Evolutionary conservation across 371 early-diverging fungal genomes (phyloP).

Genomic region (Apophysomyces elegans): DNA sequence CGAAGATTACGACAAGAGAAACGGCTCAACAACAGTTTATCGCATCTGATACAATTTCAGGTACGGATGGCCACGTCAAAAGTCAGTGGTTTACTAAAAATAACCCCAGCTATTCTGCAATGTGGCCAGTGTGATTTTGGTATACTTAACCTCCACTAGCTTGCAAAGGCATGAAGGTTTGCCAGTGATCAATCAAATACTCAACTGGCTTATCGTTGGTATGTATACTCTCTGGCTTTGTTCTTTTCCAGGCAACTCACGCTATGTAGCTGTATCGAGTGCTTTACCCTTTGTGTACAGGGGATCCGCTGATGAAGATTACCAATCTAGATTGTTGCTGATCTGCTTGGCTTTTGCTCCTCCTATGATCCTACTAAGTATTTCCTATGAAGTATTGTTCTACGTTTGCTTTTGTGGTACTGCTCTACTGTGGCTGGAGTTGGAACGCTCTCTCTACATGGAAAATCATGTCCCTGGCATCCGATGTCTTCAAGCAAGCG

Average conservation of each 20-base stretch:
- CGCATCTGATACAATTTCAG: constrained; percentile 6
- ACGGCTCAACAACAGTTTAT: not conserved
- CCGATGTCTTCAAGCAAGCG: constrained; percentile 51
- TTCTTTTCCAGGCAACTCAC: constrained; percentile 9
- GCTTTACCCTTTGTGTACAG: constrained; percentile 70
- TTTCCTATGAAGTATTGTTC: constrained; percentile 89
- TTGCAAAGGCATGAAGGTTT: constrained; percentile 63
- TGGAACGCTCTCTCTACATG: constrained; percentile 68
- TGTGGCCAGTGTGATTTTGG: constrained; percentile 44
- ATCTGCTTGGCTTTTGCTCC: constrained; percentile 90
- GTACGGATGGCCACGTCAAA: not conserved
- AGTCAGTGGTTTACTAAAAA: not conserved
- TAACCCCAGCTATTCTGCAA: constrained; percentile 32
- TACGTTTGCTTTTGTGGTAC: constrained; percentile 81
- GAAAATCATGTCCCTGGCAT: not conserved
- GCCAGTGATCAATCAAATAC: constrained; percentile 68
- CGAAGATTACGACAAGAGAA: constrained; percentile 3
- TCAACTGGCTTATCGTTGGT: constrained; percentile 75
- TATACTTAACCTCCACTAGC: constrained; percentile 58
- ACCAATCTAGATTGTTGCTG: constrained; percentile 72
- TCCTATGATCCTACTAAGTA: constrained; percentile 83
- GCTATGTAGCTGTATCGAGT: constrained; percentile 55
- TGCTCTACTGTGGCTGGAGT: constrained; percentile 79
- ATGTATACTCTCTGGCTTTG: constrained; percentile 17
- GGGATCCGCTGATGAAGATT: constrained; percentile 69